Base-by-base conservation (phyloP, 768 basidiomycete genomes). In the Gautieria morchelliformis region DNA sequence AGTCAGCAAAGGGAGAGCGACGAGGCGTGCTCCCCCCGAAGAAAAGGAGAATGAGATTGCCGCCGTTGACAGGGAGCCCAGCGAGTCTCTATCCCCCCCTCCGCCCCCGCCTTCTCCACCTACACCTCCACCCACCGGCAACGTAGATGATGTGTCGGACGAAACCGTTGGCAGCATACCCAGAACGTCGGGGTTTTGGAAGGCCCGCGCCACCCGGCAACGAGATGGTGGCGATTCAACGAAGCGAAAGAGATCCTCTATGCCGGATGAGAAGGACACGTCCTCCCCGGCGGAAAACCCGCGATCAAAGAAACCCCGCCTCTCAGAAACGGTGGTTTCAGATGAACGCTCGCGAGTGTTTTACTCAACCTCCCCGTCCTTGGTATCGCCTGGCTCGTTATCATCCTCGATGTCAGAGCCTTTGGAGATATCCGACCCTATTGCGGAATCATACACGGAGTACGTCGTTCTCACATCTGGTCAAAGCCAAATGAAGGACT, bases 151-250 rank as follows among this genome's bases (percentile, higher is more conserved):
- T 5, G 45, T 30, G 20, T 35, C 32, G 17, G 19, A 19, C 1
- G 30, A 47, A 12, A 15, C 30, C 1, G 30, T 45, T 3, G 22
- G 9, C 20, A 32, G 19, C 11, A 24, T 30, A 15, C 46, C 46
- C 46, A 57, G 50, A 39, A 45, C 56, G 3, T 57, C 56, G 2
- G 56, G 56, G 9, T 57, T 57, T 19, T 57, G 56, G 56, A 24
- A 45, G 6, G 56, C 56, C 7, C 56, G 56, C 3, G 49, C 56
- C 22, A 9, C 46, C 19, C 27, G 27, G 5, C 27, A 49, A 49
- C 32, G 41, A 40, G 10, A 45, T 40, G 14, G 37, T 32, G 20
- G 32, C 46, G 10, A 46, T 45, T 44, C 53, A 9, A 8, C 50
- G n/a, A 57, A 57, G 15, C 56, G 56, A 4, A 57, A 57, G 35